Evolutionary conservation across 495 filamentous ascomycete species (phyloP).

Genomic region (Aspergillus cristatus): DNA sequence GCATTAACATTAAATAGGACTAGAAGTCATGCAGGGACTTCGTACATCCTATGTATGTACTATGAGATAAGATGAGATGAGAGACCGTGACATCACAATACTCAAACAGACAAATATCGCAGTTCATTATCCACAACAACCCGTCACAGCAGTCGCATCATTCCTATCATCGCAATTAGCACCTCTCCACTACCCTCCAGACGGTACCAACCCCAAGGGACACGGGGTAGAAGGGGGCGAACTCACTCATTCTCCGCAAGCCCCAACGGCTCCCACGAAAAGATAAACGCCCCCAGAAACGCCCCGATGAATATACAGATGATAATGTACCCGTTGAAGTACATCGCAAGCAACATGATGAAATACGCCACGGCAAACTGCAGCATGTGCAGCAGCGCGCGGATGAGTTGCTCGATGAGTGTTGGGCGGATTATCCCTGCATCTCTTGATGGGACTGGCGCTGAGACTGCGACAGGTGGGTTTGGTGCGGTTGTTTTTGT

Average conservation of each 20-base stretch:
- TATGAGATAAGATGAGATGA: no score
- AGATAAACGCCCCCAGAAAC: conserved; percentile 50
- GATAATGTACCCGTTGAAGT: conserved; percentile 57
- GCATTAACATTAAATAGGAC: no score
- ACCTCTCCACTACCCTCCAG: background rate
- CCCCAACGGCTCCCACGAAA: conserved; percentile 46
- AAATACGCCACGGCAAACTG: conserved; percentile 66
- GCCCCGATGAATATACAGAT: conserved; percentile 55
- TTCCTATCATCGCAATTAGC: conserved; percentile 13
- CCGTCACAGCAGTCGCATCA: conserved; percentile 26
- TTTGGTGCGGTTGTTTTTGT: background rate
- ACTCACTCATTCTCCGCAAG: conserved; percentile 9
- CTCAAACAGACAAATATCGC: background rate
- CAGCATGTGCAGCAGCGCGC: conserved; percentile 52
- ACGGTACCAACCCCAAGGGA: background rate
- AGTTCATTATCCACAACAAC: conserved; percentile 21
- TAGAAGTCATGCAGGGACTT: no score
- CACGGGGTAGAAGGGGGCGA: background rate
- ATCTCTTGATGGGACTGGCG: background rate
- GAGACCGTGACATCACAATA: no score
- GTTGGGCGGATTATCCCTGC: conserved; percentile 37
- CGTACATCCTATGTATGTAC: no score
- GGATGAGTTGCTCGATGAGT: conserved; percentile 48
- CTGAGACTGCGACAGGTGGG: background rate
- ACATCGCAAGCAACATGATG: conserved; percentile 62